Percentiles rank a stretch among this genome's conserved stretches.
Evolutionary conservation across 805 yeast genomes (phyloP).

Genomic region (Groenewaldozyma tartarivorans): DNA sequence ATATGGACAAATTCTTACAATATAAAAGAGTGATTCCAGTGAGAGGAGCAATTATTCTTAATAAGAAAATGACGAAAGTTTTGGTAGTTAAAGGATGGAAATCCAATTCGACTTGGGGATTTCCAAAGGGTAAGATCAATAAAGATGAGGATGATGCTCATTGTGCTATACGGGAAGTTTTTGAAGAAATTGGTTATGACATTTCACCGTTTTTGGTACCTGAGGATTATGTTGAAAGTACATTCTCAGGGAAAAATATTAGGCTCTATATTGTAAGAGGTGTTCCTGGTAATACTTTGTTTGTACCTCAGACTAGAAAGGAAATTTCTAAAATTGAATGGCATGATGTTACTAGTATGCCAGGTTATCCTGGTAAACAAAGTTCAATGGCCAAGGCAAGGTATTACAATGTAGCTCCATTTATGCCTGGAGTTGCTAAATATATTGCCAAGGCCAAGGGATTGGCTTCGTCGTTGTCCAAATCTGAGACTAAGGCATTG

Average conservation of each 20-base stretch:
- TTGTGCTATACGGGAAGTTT: constrained; percentile 87
- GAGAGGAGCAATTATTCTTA: constrained; percentile 86
- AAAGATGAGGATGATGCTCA: constrained; percentile 81
- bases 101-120: constrained; percentile 73
- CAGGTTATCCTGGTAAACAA: constrained; percentile 20
- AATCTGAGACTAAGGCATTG: constrained; percentile 23
- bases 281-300: constrained; percentile 67
- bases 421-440: constrained; percentile 25
- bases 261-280: constrained; percentile 69
- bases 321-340: constrained; percentile 77
- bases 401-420: constrained; percentile 31
- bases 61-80: constrained; percentile 56
- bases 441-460: constrained; percentile 25
- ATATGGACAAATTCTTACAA: constrained; percentile 65
- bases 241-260: constrained; percentile 73
- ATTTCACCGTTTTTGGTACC: constrained; percentile 57
- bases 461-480: constrained; percentile 19
- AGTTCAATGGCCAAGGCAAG: constrained; percentile 3
- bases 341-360: constrained; percentile 32
- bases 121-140: constrained; percentile 94
- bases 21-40: constrained; percentile 92
- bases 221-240: constrained; percentile 70
- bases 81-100: constrained; percentile 80
- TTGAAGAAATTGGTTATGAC: constrained; percentile 91
- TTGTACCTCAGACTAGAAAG: constrained; percentile 74